Percentiles rank a stretch among this genome's conserved stretches.
Evolutionary conservation across 192 early-diverging fungal genomes (phyloP).

Genomic region (Podochytrium sp.): DNA sequence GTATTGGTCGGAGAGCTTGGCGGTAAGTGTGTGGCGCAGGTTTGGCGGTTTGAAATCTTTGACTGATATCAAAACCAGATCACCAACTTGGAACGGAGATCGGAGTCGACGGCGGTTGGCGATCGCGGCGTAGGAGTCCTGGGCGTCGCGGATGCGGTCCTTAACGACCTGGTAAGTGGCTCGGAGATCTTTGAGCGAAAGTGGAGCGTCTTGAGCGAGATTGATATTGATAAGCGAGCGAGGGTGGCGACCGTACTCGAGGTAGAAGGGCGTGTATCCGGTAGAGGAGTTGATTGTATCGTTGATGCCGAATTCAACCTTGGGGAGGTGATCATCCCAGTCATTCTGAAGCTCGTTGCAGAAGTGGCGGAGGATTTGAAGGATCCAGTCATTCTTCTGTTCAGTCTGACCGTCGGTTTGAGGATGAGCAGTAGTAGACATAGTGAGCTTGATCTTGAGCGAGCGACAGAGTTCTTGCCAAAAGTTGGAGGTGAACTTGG

Average conservation of each 20-base stretch:
- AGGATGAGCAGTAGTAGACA: conserved; percentile 20
- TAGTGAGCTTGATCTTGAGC: conserved; percentile 35
- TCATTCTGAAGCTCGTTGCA: conserved; percentile 39
- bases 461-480: conserved; percentile 9
- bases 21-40: background rate
- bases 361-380: conserved; percentile 36
- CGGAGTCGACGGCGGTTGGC: conserved; percentile 13
- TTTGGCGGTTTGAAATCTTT: conserved; percentile 10
- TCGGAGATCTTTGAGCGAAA: background rate
- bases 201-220: background rate
- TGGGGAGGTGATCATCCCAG: conserved; percentile 24
- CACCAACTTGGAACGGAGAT: conserved; percentile 25
- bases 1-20: conserved; percentile 21
- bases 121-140: background rate
- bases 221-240: background rate
- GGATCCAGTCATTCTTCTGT: conserved; percentile 29
- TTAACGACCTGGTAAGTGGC: conserved; percentile 15
- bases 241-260: conserved; percentile 12
- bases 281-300: conserved; percentile 41
- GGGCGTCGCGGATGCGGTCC: conserved; percentile 16
- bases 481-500: conserved; percentile 12
- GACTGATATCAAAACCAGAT: conserved; percentile 13
- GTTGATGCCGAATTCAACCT: conserved; percentile 64
- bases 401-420: conserved; percentile 44
- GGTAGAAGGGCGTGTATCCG: conserved; percentile 36